phyloP scores from a whole-genome alignment of 2,329 filamentous ascomycete genomes.

The Cytospora piceicola region DNA sequence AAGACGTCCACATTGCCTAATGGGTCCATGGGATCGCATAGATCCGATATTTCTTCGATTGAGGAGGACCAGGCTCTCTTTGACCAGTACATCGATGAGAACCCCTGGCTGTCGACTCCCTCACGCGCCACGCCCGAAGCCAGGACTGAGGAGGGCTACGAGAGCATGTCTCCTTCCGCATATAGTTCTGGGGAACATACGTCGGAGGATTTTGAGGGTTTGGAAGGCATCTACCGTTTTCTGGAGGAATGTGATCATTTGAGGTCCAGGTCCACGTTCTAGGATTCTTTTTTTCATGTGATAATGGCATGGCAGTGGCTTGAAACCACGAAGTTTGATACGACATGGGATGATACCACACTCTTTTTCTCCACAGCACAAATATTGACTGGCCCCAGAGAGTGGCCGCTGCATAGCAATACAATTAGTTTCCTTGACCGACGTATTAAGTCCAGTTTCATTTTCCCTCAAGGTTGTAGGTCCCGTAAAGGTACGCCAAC shows the following conservation, averaged over 20 bases:
- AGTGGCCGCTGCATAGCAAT: constrained; percentile 18
- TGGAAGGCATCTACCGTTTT: constrained; percentile 62
- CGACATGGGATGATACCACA: constrained; percentile 25
- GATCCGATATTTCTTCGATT: constrained; percentile 39
- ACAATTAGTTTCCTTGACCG: constrained; percentile 15
- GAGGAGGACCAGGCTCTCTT: constrained; percentile 48
- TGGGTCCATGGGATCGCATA: constrained; percentile 50
- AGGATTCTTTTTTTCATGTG: constrained; percentile 18
- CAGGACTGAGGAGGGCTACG: constrained; percentile 52
- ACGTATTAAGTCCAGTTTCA: neutral
- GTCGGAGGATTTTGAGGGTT: constrained; percentile 56
- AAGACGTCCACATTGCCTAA: constrained; percentile 50
- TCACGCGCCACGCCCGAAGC: constrained; percentile 32
- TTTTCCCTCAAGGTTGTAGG: neutral
- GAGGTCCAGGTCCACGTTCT: constrained; percentile 21
- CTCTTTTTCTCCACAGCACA: constrained; percentile 23
- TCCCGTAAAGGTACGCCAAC: too few species aligned
- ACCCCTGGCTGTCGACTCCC: constrained; percentile 51
- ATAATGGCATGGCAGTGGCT: neutral
- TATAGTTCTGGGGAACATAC: constrained; percentile 48
- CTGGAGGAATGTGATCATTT: constrained; percentile 60
- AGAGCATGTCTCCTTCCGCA: constrained; percentile 53
- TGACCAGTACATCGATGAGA: constrained; percentile 47
- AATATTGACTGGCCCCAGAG: constrained; percentile 7
- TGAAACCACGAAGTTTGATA: constrained; percentile 7